These are phyloP conservation scores for Stephania japonica DNA, from an alignment of 164 flowering plant species.

Conservation along the genomic window DNA sequence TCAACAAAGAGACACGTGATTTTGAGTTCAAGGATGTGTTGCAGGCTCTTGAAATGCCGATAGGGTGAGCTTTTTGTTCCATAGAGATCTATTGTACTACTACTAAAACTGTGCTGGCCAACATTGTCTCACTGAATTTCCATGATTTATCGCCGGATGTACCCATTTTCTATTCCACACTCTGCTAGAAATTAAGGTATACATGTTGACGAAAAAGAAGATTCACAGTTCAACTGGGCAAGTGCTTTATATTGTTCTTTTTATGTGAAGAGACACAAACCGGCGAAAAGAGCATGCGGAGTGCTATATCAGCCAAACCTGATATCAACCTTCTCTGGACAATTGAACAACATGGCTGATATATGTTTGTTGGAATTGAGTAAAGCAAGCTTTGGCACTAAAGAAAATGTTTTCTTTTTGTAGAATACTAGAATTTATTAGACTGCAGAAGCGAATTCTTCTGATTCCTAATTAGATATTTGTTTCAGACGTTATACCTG, in stretches of 20 bases:
- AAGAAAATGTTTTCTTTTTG: not conserved
- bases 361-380: not conserved
- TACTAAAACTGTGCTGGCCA: too few relatives aligned
- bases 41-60: conserved; percentile 67
- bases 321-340: not conserved
- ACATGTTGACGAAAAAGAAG: not conserved
- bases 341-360: not conserved
- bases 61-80: conserved; percentile 27
- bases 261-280: not conserved
- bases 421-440: not conserved
- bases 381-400: not conserved
- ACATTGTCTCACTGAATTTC: not conserved
- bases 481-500: not conserved
- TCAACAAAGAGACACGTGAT: conserved; percentile 73
- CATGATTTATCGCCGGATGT: not conserved
- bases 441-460: not conserved
- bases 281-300: not conserved
- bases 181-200: not conserved
- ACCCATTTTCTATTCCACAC: not conserved
- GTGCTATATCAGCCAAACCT: not conserved
- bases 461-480: not conserved
- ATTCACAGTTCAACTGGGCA: not conserved
- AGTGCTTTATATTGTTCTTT: not conserved
- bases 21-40: conserved; percentile 92
- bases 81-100: not conserved